A percentile compares a stretch with the other conserved stretches of the same genome.
Evolutionary conservation across 2,329 filamentous ascomycete species (phyloP).

Genomic region (Thermothelomyces thermophilus): DNA sequence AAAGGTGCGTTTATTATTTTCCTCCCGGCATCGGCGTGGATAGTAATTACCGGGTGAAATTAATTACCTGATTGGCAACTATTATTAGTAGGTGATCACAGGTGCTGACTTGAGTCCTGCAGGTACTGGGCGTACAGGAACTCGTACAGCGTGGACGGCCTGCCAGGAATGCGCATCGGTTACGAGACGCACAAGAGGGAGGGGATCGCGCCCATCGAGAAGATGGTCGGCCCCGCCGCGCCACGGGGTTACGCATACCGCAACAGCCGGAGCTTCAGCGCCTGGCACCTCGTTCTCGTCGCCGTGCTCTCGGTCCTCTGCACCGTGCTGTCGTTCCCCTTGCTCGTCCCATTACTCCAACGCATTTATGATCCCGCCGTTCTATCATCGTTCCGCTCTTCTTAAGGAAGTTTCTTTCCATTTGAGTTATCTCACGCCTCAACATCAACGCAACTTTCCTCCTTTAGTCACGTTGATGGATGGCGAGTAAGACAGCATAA

Average conservation of each 20-base stretch:
- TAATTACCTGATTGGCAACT: too few species aligned
- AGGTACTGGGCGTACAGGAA: conserved; percentile 39
- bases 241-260: conserved; percentile 16
- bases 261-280: conserved; percentile 5
- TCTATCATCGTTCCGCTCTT: too few species aligned
- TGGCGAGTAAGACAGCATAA: too few species aligned
- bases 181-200: conserved; percentile 28
- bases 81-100: too few species aligned
- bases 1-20: conserved; percentile 26
- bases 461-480: too few species aligned
- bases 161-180: conserved; percentile 33
- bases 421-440: too few species aligned
- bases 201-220: conserved; percentile 32
- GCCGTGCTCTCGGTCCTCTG: conserved; percentile 12
- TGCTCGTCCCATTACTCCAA: background rate
- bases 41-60: too few species aligned
- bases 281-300: conserved; percentile 18
- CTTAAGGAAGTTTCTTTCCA: too few species aligned
- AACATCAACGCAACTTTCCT: too few species aligned
- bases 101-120: too few species aligned
- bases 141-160: conserved; percentile 34
- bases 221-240: conserved; percentile 34
- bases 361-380: background rate
- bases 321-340: background rate
- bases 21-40: too few species aligned